These are phyloP conservation scores for Mortierella sp. DNA, from an alignment of 371 early-diverging fungal genomes.

Conservation along the genomic window DNA sequence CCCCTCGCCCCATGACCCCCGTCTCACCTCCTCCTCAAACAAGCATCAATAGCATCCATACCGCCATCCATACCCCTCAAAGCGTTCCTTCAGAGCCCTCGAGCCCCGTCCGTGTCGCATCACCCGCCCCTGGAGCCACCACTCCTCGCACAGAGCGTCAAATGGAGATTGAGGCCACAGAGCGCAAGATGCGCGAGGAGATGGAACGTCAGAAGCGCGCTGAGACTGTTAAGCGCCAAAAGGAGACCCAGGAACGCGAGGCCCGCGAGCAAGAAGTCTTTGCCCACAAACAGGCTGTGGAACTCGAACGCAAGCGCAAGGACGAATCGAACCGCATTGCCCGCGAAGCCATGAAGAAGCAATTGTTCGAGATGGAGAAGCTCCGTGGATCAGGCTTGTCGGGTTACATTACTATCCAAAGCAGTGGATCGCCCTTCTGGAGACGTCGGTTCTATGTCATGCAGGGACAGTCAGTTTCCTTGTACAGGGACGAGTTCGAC, in stretches of 20 bases:
- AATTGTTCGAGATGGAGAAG: conserved; percentile 45
- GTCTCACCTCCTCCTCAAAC: conserved; percentile 55
- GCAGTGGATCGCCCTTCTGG: conserved; percentile 63
- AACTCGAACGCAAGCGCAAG: conserved; percentile 46
- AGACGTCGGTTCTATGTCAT: conserved; percentile 66
- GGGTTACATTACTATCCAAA: conserved; percentile 62
- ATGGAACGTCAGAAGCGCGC: conserved; percentile 50
- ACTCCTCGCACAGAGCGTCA: conserved; percentile 49
- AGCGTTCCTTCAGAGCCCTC: not conserved
- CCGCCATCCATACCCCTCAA: not conserved
- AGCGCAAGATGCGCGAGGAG: conserved; percentile 51
- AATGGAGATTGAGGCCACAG: conserved; percentile 47
- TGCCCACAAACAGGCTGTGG: conserved; percentile 44
- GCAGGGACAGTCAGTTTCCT: conserved; percentile 53
- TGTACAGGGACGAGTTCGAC: conserved; percentile 65
- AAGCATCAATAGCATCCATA: conserved; percentile 15
- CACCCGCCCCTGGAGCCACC: conserved; percentile 28
- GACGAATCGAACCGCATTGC: conserved; percentile 48
- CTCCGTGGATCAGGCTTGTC: conserved; percentile 51
- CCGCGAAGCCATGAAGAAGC: conserved; percentile 57
- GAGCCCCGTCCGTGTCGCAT: conserved; percentile 29
- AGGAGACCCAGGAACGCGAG: conserved; percentile 54
- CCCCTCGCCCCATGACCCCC: conserved; percentile 54
- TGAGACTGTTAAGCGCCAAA: conserved; percentile 44
- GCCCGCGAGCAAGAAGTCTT: conserved; percentile 45